phyloP scores from a whole-genome alignment of 306 rosid genomes.

The Ochetophila trinervis region DNA sequence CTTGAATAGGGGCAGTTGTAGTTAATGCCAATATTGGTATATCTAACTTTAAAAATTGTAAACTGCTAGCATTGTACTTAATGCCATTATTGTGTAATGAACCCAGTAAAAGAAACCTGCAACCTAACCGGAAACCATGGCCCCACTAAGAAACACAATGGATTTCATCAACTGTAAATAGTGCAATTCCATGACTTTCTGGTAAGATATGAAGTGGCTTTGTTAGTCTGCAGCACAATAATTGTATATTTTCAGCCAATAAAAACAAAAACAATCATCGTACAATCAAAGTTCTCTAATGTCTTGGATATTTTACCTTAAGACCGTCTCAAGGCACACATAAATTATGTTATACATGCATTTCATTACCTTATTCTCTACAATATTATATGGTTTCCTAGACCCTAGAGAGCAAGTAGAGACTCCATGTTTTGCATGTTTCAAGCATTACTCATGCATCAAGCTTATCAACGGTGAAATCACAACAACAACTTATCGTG shows the following conservation, averaged over 20 bases:
- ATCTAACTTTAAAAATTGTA: conserved; percentile 58
- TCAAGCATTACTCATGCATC: conserved; percentile 95
- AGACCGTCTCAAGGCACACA: conserved; percentile 81
- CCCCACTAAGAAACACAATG: conserved; percentile 99
- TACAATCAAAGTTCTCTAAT: background rate
- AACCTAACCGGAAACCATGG: conserved; percentile 90
- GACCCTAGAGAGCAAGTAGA: conserved; percentile 96
- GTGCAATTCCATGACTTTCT: conserved; percentile 72
- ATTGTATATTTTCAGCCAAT: conserved; percentile 5
- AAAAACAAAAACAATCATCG: background rate
- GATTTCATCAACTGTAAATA: conserved; percentile 90
- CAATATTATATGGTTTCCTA: conserved; percentile 78
- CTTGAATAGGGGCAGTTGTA: conserved; percentile 74
- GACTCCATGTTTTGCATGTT: conserved; percentile 63
- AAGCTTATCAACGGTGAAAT: conserved; percentile 91
- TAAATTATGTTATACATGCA: conserved; percentile 76
- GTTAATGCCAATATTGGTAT: conserved; percentile 95
- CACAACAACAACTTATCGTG: conserved; percentile 93
- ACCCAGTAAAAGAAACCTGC: conserved; percentile 45
- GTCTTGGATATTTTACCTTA: conserved; percentile 38
- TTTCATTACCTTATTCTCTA: conserved; percentile 77
- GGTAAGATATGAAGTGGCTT: conserved; percentile 75
- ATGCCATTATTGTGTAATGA: too few species aligned
- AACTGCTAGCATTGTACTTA: conserved; percentile 52
- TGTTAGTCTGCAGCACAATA: conserved; percentile 50